Conservation (phyloP, 805 yeast species). For the Candida coquimbonensis region DNA sequence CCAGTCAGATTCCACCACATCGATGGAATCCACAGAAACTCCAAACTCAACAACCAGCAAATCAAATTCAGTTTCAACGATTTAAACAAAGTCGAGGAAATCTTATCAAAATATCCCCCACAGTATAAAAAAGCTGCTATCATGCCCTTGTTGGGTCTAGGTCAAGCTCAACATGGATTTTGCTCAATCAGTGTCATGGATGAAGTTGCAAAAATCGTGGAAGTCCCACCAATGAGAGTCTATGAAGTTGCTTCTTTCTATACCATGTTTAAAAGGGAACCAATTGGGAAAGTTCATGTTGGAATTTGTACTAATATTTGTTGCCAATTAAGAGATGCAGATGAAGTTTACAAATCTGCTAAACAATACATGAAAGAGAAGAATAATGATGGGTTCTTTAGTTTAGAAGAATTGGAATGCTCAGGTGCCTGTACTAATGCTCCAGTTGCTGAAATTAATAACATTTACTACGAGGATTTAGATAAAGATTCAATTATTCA, state of each 20-base stretch:
- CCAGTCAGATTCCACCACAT: conserved; percentile 13
- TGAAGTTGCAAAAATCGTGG: conserved; percentile 76
- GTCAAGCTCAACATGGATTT: conserved; percentile 83
- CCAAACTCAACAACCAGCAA: conserved; percentile 56
- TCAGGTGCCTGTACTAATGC: conserved; percentile 90
- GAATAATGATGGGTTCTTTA: conserved; percentile 66
- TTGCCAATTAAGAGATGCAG: conserved; percentile 79
- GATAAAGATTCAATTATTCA: conserved; percentile 57
- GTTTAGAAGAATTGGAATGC: conserved; percentile 84
- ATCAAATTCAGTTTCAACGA: conserved; percentile 72
- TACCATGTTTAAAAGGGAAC: conserved; percentile 83
- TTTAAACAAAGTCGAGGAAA: conserved; percentile 58
- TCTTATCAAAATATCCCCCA: conserved; percentile 74
- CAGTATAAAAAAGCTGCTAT: conserved; percentile 84
- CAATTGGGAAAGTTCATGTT: conserved; percentile 77
- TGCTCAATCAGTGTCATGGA: conserved; percentile 85
- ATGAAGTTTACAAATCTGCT: conserved; percentile 68
- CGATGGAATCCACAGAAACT: conserved; percentile 59
- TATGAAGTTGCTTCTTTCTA: conserved; percentile 89
- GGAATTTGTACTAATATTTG: conserved; percentile 90
- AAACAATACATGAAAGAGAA: conserved; percentile 58
- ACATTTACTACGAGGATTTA: conserved; percentile 77
- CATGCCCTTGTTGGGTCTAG: conserved; percentile 81
- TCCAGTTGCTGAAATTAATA: conserved; percentile 82
- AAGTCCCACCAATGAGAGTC: conserved; percentile 92